Conservation (phyloP, 352 stramenopile species). For the Phytophthora kernoviae region DNA sequence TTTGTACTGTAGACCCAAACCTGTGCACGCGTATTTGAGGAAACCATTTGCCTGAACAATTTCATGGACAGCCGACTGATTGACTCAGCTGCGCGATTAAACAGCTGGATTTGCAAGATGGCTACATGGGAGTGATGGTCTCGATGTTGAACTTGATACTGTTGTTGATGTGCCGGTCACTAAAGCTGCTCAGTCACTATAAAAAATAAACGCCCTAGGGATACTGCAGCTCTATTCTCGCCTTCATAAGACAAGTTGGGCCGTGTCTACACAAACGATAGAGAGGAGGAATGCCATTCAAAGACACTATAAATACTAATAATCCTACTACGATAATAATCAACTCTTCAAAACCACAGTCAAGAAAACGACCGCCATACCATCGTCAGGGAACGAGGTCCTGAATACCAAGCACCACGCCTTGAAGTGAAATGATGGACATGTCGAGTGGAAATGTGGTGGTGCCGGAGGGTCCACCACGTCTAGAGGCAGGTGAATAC, state of each 20-base stretch:
- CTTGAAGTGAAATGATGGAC: slow-evolving; percentile 44
- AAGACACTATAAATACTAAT: slow-evolving; percentile 25
- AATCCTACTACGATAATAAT: not conserved
- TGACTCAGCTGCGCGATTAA: too few species aligned
- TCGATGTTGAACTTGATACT: slow-evolving; percentile 17
- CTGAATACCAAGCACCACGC: not conserved
- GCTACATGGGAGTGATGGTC: slow-evolving; percentile 14
- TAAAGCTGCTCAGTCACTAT: too few species aligned
- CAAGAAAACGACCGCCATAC: slow-evolving; percentile 4
- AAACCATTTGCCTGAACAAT: too few species aligned
- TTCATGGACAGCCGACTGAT: too few species aligned
- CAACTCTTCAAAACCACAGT: slow-evolving; percentile 22
- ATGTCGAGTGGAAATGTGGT: slow-evolving; percentile 41
- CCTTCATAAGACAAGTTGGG: not conserved
- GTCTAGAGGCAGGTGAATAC: slow-evolving; percentile 10
- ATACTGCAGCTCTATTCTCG: too few species aligned
- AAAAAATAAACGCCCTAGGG: too few species aligned
- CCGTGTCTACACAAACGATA: not conserved
- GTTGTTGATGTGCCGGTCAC: too few species aligned
- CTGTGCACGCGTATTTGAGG: too few species aligned
- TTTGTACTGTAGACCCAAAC: too few species aligned
- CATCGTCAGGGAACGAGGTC: not conserved
- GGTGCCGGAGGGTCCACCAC: slow-evolving; percentile 24
- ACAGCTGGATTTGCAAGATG: not conserved
- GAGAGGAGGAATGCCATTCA: not conserved